Conservation (phyloP, 768 basidiomycete species). For the Podaxis sp. region DNA sequence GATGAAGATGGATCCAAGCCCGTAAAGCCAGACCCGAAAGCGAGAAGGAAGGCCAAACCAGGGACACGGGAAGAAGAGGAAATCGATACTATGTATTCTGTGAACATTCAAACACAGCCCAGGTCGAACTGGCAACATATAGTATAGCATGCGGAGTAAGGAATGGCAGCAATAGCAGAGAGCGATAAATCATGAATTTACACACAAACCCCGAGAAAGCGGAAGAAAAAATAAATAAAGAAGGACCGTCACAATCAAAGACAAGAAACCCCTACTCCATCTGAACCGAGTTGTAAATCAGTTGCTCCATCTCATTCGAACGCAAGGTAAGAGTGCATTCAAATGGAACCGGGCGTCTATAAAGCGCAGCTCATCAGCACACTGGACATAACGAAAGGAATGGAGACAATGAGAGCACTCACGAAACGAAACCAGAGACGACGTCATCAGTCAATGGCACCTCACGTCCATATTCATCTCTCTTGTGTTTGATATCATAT, state of each 20-base stretch:
- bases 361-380: background rate
- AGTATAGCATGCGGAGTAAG: background rate
- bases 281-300: background rate
- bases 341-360: background rate
- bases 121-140: background rate
- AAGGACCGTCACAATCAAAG: background rate
- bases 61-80: too few species aligned
- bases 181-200: background rate
- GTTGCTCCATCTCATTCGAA: background rate
- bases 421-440: conserved; percentile 4
- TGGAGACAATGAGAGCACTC: background rate
- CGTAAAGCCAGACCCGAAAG: too few species aligned
- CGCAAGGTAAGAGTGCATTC: background rate
- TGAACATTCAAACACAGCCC: too few species aligned
- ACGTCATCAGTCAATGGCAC: conserved; percentile 5
- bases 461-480: conserved; percentile 7
- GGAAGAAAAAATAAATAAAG: background rate
- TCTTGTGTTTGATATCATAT: conserved; percentile 7
- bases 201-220: background rate
- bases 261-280: background rate
- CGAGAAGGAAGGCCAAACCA: too few species aligned
- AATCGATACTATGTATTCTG: too few species aligned
- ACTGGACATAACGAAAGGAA: background rate
- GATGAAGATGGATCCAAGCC: too few species aligned
- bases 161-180: background rate